These are phyloP conservation scores for Chloromonas sp. DNA, from an alignment of 163 green algal species.

Conservation along the genomic window DNA sequence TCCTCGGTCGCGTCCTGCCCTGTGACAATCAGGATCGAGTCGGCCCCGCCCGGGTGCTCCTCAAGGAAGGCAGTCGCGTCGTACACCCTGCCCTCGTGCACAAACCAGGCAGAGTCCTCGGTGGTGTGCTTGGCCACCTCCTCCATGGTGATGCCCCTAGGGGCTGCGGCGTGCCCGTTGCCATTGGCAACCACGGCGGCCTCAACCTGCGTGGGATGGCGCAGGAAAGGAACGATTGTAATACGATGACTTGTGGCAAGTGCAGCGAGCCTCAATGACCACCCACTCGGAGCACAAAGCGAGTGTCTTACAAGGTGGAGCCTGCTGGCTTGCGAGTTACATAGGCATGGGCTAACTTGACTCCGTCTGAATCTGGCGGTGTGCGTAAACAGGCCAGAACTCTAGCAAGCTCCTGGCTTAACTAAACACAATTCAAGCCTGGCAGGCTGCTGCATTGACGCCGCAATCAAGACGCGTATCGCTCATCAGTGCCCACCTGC, in stretches of 20 bases:
- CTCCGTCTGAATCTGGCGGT: no score
- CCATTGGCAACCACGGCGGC: background rate
- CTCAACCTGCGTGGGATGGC: no score
- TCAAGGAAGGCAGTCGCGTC: slow-evolving; percentile 89
- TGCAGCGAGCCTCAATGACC: no score
- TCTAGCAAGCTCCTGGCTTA: no score
- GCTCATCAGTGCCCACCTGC: background rate
- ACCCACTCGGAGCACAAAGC: no score
- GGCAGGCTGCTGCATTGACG: slow-evolving; percentile 1
- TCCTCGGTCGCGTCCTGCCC: slow-evolving; percentile 78
- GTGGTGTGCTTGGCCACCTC: slow-evolving; percentile 76
- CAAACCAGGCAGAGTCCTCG: slow-evolving; percentile 81
- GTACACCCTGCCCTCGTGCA: slow-evolving; percentile 81
- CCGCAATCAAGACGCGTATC: background rate
- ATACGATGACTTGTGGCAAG: no score
- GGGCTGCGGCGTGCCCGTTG: background rate
- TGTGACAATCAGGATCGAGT: slow-evolving; percentile 80
- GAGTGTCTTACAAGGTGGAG: no score
- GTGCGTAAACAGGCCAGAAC: no score
- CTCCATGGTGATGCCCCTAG: slow-evolving; percentile 53
- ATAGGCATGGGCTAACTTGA: no score
- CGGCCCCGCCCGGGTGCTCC: slow-evolving; percentile 87
- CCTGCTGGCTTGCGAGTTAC: no score
- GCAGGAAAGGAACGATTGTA: no score
- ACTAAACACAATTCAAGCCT: no score